Evolutionary conservation across 306 rosid genomes (phyloP).

Genomic region (Quercus berberidifolia): DNA sequence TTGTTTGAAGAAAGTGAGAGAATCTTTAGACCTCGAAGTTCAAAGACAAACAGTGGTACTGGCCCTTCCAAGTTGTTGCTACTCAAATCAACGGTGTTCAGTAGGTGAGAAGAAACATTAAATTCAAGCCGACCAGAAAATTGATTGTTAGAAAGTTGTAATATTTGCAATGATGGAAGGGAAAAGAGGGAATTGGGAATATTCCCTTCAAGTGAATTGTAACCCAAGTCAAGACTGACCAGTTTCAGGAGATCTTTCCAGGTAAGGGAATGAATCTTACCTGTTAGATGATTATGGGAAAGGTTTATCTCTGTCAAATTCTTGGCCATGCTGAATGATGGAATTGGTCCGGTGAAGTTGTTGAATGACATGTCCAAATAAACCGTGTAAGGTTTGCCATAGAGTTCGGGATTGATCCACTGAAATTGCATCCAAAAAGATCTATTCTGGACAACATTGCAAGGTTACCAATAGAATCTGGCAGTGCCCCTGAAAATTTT

Average conservation of each 20-base stretch:
- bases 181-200: not conserved
- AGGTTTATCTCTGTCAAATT: too few relatives aligned
- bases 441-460: too few relatives aligned
- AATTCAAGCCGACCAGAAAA: slow-evolving; percentile 25
- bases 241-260: not conserved
- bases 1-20: slow-evolving; percentile 12
- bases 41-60: not conserved
- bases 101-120: not conserved
- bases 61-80: slow-evolving; percentile 1
- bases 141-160: not conserved
- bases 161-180: not conserved
- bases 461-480: too few relatives aligned
- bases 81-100: not conserved
- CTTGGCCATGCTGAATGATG: too few relatives aligned
- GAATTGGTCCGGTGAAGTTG: too few relatives aligned
- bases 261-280: too few relatives aligned
- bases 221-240: not conserved
- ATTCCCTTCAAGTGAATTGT: not conserved
- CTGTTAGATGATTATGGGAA: too few relatives aligned
- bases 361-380: too few relatives aligned
- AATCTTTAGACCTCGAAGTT: not conserved
- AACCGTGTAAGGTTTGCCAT: too few relatives aligned
- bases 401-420: too few relatives aligned
- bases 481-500: too few relatives aligned
- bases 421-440: too few relatives aligned